Evolutionary conservation across 495 filamentous ascomycete species (phyloP).

Genomic region (Lichenothelia convexa): DNA sequence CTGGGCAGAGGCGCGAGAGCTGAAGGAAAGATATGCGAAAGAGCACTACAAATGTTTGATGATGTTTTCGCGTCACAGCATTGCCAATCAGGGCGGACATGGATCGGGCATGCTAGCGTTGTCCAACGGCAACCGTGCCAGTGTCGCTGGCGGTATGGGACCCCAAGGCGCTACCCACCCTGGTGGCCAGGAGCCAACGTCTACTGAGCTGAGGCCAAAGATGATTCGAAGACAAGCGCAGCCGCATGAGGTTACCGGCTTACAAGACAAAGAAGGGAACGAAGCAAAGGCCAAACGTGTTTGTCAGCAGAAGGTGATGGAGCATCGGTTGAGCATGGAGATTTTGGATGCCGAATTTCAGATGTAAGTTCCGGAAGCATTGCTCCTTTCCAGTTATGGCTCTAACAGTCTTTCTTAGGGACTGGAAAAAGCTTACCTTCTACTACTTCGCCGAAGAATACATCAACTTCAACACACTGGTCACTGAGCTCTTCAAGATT

Average conservation of each 20-base stretch:
- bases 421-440: slow-evolving; percentile 97
- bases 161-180: slow-evolving; percentile 14
- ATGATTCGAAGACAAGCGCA: slow-evolving; percentile 90
- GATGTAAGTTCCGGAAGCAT: slow-evolving; percentile 42
- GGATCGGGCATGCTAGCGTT: slow-evolving; percentile 12
- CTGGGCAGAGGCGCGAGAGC: slow-evolving; percentile 63
- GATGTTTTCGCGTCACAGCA: slow-evolving; percentile 68
- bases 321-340: slow-evolving; percentile 92
- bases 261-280: slow-evolving; percentile 89
- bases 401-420: slow-evolving; percentile 36
- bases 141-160: slow-evolving; percentile 1
- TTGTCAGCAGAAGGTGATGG: slow-evolving; percentile 86
- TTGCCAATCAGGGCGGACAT: slow-evolving; percentile 34
- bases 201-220: slow-evolving; percentile 68
- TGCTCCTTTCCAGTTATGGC: background rate
- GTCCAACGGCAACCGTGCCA: slow-evolving; percentile 1
- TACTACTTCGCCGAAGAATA: slow-evolving; percentile 97
- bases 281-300: slow-evolving; percentile 95
- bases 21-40: slow-evolving; percentile 75
- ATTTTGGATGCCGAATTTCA: slow-evolving; percentile 99
- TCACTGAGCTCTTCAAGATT: slow-evolving; percentile 94
- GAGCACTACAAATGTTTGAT: slow-evolving; percentile 95
- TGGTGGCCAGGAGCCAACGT: slow-evolving; percentile 10
- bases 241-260: slow-evolving; percentile 65
- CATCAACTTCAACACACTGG: slow-evolving; percentile 95